These are phyloP conservation scores for Heracleum sosnowskyi DNA, from an alignment of 129 eudicot species.

Conservation along the genomic window DNA sequence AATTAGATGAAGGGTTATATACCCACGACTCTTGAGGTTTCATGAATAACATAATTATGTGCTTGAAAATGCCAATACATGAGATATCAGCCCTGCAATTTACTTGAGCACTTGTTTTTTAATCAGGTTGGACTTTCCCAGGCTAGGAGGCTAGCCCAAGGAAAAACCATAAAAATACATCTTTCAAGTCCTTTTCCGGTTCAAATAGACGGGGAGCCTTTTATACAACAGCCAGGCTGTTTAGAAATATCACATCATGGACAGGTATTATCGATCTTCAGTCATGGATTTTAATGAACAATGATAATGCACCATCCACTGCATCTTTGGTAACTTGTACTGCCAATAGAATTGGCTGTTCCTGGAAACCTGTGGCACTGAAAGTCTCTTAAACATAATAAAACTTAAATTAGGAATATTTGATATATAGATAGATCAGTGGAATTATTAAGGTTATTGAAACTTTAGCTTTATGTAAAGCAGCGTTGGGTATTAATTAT, in stretches of 20 bases:
- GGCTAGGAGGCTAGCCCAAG: constrained; percentile 91
- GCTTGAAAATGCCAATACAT: not conserved
- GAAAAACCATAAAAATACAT: constrained; percentile 51
- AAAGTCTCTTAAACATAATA: not conserved
- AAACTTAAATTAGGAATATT: not conserved
- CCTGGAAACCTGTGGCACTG: not conserved
- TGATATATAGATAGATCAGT: not conserved
- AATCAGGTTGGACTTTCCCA: constrained; percentile 80
- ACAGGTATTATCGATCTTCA: constrained; percentile 37
- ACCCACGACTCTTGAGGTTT: not conserved
- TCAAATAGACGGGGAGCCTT: constrained; percentile 92
- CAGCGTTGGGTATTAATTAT: not conserved
- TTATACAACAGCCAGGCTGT: constrained; percentile 72
- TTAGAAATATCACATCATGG: constrained; percentile 77
- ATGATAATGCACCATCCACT: not conserved
- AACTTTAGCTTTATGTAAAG: not conserved
- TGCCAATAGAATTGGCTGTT: not conserved
- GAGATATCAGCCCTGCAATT: not conserved
- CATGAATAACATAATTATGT: not conserved
- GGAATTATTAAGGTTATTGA: not conserved
- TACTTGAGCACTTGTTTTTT: not conserved
- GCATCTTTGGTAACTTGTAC: not conserved
- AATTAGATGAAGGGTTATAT: not conserved
- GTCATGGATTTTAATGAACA: not conserved
- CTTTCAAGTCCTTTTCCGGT: constrained; percentile 74